A percentile compares a stretch with the other conserved stretches of the same genome.
phyloP scores from a whole-genome alignment of 2,329 filamentous ascomycete species.

The Coleophoma cylindrospora region DNA sequence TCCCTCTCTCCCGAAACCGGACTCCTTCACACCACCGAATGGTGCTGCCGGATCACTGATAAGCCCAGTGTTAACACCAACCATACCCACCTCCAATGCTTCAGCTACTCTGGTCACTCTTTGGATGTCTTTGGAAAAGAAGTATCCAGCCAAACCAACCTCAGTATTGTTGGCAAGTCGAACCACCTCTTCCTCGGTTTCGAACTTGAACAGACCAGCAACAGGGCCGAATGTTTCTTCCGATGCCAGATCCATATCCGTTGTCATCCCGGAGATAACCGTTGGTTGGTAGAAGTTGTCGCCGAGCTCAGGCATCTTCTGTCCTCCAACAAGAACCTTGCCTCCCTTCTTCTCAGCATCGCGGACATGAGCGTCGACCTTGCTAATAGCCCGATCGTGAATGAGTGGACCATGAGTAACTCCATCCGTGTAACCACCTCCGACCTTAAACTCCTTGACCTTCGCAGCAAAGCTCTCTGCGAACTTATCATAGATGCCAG shows the following conservation, averaged over 20 bases:
- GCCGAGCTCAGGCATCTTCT: slow-evolving; percentile 69
- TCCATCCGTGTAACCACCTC: slow-evolving; percentile 64
- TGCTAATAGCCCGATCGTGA: slow-evolving; percentile 74
- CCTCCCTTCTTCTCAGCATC: slow-evolving; percentile 77
- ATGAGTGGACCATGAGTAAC: slow-evolving; percentile 80
- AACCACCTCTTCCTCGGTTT: slow-evolving; percentile 85
- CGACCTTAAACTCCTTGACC: slow-evolving; percentile 70
- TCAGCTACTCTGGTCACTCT: slow-evolving; percentile 59
- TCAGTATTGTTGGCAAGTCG: slow-evolving; percentile 74
- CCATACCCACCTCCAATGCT: slow-evolving; percentile 78
- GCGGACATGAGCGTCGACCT: slow-evolving; percentile 74
- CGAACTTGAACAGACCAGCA: slow-evolving; percentile 83
- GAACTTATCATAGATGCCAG: slow-evolving; percentile 73
- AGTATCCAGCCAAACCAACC: slow-evolving; percentile 90
- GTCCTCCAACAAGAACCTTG: slow-evolving; percentile 69
- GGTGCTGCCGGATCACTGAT: slow-evolving; percentile 50
- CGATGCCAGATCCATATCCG: slow-evolving; percentile 74
- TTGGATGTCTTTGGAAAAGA: slow-evolving; percentile 67
- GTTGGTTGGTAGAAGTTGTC: slow-evolving; percentile 87
- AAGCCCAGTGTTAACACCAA: slow-evolving; percentile 74
- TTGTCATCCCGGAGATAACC: slow-evolving; percentile 80
- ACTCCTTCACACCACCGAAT: slow-evolving; percentile 53
- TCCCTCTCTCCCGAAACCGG: slow-evolving; percentile 48
- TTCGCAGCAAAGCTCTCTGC: slow-evolving; percentile 63
- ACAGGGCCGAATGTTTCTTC: slow-evolving; percentile 98